Conservation (phyloP, 2,329 filamentous ascomycete genomes). For the Diplodia sapinea region DNA sequence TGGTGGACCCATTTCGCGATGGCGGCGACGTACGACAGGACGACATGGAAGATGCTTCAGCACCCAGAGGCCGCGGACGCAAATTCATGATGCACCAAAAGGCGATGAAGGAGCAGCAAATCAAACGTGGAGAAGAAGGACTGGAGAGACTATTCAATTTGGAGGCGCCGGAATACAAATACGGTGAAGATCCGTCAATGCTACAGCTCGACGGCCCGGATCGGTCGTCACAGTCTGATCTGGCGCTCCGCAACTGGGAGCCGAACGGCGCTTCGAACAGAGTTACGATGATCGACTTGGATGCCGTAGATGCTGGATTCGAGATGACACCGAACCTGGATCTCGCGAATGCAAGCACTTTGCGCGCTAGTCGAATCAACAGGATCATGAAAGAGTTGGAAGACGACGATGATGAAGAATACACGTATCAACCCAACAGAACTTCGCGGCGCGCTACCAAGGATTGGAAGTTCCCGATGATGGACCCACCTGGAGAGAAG, state of each 20-base stretch:
- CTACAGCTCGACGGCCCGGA: conserved; percentile 33
- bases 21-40: neutral
- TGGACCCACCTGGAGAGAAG: conserved; percentile 41
- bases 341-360: conserved; percentile 59
- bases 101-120: conserved; percentile 62
- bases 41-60: neutral
- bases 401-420: conserved; percentile 48
- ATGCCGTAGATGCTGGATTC: conserved; percentile 54
- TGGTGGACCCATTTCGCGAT: conserved; percentile 51
- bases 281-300: conserved; percentile 63
- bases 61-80: conserved; percentile 12
- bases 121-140: conserved; percentile 61
- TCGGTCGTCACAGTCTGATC: conserved; percentile 47
- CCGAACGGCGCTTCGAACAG: conserved; percentile 50
- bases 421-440: conserved; percentile 34
- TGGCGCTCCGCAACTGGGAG: conserved; percentile 57
- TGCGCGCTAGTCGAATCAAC: conserved; percentile 61
- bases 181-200: conserved; percentile 46
- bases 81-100: conserved; percentile 48
- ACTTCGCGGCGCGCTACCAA: conserved; percentile 50
- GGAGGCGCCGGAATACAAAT: conserved; percentile 62
- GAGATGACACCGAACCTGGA: conserved; percentile 47
- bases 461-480: conserved; percentile 62
- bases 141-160: conserved; percentile 65
- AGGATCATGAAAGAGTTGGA: conserved; percentile 52